Evolutionary conservation across 2,329 filamentous ascomycete genomes (phyloP).

Genomic region (Exophiala bonariae): DNA sequence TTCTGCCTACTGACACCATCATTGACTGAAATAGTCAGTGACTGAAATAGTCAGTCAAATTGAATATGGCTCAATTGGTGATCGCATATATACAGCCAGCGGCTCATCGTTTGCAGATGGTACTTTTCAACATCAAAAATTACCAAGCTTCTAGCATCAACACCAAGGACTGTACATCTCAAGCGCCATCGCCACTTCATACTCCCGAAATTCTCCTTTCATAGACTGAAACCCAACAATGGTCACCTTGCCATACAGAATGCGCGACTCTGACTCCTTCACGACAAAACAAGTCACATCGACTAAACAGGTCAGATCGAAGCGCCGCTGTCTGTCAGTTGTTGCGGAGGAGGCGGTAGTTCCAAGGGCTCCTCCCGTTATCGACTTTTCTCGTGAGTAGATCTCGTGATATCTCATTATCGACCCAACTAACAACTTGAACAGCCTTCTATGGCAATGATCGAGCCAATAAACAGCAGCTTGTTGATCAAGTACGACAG

Average conservation of each 20-base stretch:
- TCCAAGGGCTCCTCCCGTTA: background rate
- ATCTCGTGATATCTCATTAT: background rate
- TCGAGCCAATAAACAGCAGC: background rate
- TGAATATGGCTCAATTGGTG: no score
- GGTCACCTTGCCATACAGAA: background rate
- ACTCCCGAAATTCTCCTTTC: no score
- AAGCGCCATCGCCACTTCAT: no score
- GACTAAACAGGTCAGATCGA: background rate
- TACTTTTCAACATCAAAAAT: no score
- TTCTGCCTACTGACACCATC: no score
- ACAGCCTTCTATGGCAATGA: conserved; percentile 6
- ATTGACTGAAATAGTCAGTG: no score
- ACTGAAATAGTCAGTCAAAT: no score
- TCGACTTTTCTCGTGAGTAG: conserved; percentile 1
- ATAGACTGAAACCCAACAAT: background rate
- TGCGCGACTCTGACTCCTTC: background rate
- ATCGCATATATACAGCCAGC: no score
- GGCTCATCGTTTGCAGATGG: no score
- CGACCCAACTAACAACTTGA: background rate
- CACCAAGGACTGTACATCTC: no score
- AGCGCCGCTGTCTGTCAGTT: background rate
- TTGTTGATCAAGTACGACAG: conserved; percentile 38
- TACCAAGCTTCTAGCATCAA: no score
- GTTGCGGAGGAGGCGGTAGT: background rate
- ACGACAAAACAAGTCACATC: background rate